Evolutionary conservation across 352 stramenopile genomes (phyloP).

Genomic region (Pythium aquatile): DNA sequence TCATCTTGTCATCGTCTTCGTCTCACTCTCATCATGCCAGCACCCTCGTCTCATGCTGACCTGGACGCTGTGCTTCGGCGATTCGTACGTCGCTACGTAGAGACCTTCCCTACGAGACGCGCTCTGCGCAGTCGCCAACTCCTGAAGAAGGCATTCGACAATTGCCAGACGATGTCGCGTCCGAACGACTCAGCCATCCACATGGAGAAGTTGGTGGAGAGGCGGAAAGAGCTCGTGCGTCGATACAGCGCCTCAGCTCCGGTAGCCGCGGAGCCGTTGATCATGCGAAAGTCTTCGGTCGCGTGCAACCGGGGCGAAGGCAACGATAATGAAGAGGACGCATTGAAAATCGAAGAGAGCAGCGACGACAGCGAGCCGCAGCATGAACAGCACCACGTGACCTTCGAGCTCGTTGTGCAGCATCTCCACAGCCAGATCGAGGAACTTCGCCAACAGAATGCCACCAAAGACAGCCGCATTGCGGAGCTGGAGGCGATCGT

Average conservation of each 20-base stretch:
- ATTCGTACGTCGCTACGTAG: constrained; percentile 24
- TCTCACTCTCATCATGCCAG: not conserved
- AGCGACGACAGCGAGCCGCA: constrained; percentile 10
- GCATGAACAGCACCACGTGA: constrained; percentile 25
- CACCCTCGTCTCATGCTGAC: not conserved
- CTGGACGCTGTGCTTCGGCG: constrained; percentile 12
- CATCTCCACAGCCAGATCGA: constrained; percentile 31
- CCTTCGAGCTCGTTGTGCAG: constrained; percentile 34
- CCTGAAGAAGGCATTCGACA: constrained; percentile 27
- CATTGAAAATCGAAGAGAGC: constrained; percentile 13
- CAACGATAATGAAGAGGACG: not conserved
- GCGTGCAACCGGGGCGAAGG: not conserved
- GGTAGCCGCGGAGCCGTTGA: not conserved
- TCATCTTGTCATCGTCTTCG: not conserved
- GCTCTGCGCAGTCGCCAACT: constrained; percentile 8
- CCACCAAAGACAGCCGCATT: constrained; percentile 26
- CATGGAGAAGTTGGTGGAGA: constrained; percentile 2
- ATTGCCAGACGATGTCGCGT: not conserved
- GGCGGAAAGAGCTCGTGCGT: constrained; percentile 1
- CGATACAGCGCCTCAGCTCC: constrained; percentile 13
- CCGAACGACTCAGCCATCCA: not conserved
- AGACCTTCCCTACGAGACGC: constrained; percentile 18
- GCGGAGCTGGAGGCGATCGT: constrained; percentile 28
- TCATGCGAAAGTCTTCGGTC: constrained; percentile 10
- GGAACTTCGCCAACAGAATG: not conserved